A percentile compares a stretch with the other conserved stretches of the same genome.
Evolutionary conservation across 2,329 filamentous ascomycete genomes (phyloP).

Genomic region (Fusarium denticulatum): DNA sequence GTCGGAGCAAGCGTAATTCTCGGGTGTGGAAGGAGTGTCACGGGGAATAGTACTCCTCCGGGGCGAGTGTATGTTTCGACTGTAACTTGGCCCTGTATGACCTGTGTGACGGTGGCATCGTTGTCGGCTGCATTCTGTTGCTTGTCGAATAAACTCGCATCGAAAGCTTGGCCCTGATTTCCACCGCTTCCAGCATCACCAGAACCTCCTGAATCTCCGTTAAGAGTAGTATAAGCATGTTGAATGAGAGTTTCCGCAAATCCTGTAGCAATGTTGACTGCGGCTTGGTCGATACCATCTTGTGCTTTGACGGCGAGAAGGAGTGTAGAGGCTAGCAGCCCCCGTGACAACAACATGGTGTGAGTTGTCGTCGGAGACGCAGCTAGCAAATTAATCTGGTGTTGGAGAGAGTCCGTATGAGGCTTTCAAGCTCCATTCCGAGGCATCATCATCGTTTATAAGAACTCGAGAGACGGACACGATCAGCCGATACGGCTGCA

Average conservation of each 20-base stretch:
- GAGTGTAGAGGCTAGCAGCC: constrained; percentile 33
- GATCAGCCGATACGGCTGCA: not conserved
- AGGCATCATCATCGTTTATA: constrained; percentile 23
- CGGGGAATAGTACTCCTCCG: constrained; percentile 16
- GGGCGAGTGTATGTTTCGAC: constrained; percentile 16
- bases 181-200: constrained; percentile 3
- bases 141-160: constrained; percentile 13
- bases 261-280: constrained; percentile 14
- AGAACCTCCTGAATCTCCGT: constrained; percentile 1
- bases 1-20: constrained; percentile 29
- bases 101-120: constrained; percentile 11
- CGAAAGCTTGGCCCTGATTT: constrained; percentile 15
- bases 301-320: constrained; percentile 25
- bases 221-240: constrained; percentile 19
- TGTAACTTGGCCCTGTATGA: not conserved
- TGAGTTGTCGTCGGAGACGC: constrained; percentile 26
- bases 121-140: not conserved
- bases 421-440: not conserved
- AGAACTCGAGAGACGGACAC: not conserved
- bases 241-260: constrained; percentile 26
- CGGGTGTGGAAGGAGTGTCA: constrained; percentile 26
- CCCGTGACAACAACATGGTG: constrained; percentile 36
- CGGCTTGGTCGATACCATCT: constrained; percentile 20
- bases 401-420: constrained; percentile 10
- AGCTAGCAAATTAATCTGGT: constrained; percentile 14